phyloP scores from a whole-genome alignment of 192 early-diverging fungal species.

The Geranomyces variabilis region DNA sequence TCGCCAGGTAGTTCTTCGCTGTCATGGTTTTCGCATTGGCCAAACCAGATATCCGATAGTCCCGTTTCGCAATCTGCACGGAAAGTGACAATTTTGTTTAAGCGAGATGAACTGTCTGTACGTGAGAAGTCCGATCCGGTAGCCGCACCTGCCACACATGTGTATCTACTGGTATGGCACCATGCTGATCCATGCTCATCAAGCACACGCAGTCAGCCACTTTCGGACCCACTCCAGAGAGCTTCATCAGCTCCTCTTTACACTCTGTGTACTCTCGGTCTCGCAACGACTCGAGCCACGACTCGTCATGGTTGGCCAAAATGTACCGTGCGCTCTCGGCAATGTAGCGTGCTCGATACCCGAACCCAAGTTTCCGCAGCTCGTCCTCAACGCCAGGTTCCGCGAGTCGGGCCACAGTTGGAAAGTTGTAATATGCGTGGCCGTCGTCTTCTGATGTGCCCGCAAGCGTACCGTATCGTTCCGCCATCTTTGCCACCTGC shows the following conservation, averaged over 20 bases:
- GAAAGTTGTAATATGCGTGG: constrained; percentile 70
- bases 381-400: constrained; percentile 62
- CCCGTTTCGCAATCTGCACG: constrained; percentile 69
- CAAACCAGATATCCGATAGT: constrained; percentile 68
- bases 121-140: no score
- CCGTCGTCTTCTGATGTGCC: constrained; percentile 10
- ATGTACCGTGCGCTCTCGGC: constrained; percentile 66
- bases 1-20: constrained; percentile 64
- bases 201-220: constrained; percentile 96
- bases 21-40: constrained; percentile 51
- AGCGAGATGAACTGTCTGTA: no score
- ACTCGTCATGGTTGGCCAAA: constrained; percentile 52
- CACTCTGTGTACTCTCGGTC: constrained; percentile 57
- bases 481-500: constrained; percentile 40
- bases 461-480: constrained; percentile 30
- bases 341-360: constrained; percentile 95
- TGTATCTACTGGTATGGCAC: constrained; percentile 79
- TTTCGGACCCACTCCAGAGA: constrained; percentile 90
- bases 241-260: constrained; percentile 63
- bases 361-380: constrained; percentile 82
- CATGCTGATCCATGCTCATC: constrained; percentile 85
- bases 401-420: constrained; percentile 58
- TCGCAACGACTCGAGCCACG: constrained; percentile 71
- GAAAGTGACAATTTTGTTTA: no score
- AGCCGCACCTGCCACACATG: constrained; percentile 87